These are phyloP conservation scores for Eucalyptus regnans DNA, from an alignment of 345 rosid genomes.

Conservation along the genomic window DNA sequence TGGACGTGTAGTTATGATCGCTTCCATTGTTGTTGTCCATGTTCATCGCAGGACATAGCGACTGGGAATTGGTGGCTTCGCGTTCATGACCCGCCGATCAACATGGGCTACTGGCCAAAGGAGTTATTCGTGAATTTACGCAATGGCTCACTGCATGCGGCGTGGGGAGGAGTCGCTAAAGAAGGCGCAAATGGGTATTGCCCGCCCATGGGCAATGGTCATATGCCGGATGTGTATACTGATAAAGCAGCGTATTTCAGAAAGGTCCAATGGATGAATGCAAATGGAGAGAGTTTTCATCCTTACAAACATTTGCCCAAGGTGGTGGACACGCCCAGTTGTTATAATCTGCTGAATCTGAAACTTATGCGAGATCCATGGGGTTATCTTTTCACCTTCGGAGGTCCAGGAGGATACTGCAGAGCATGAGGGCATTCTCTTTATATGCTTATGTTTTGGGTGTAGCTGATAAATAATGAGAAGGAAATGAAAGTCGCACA, in stretches of 20 bases:
- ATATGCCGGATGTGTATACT: neutral
- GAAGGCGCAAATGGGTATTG: neutral
- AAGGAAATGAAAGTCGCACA: neutral
- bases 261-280: neutral
- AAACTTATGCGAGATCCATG: neutral
- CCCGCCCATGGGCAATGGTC: neutral
- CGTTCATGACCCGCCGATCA: neutral
- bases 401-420: neutral
- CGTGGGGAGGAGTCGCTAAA: neutral
- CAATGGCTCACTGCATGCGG: neutral
- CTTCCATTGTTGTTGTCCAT: neutral
- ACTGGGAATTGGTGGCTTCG: neutral
- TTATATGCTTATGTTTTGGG: neutral
- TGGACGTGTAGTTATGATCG: neutral
- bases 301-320: neutral
- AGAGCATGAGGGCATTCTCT: neutral
- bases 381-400: neutral
- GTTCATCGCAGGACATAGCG: neutral
- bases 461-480: neutral
- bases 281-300: neutral
- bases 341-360: neutral
- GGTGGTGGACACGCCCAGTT: neutral
- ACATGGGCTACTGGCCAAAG: neutral
- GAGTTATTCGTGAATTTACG: neutral
- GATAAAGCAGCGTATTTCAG: neutral